Evolutionary conservation across 495 filamentous ascomycete species (phyloP).

Genomic region (Aspergillus wentii): DNA sequence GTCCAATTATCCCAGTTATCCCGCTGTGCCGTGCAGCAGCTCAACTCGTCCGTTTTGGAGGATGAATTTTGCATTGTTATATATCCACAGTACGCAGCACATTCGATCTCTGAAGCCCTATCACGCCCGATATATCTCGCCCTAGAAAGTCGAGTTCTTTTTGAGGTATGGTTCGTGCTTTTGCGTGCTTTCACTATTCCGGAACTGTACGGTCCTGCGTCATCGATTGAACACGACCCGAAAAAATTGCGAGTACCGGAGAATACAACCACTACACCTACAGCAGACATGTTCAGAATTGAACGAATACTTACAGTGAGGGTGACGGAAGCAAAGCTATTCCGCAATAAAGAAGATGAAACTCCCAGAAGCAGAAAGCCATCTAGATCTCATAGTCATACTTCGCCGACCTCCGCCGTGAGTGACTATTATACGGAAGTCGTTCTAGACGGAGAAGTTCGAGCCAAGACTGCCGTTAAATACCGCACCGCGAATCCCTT

Average conservation of each 20-base stretch:
- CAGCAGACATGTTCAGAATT: conserved; percentile 60
- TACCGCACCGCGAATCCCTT: conserved; percentile 79
- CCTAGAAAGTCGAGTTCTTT: conserved; percentile 79
- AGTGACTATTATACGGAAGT: conserved; percentile 81
- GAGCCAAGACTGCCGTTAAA: conserved; percentile 80
- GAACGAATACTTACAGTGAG: conserved; percentile 56
- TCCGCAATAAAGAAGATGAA: conserved; percentile 23
- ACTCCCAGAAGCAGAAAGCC: conserved; percentile 36
- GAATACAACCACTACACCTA: conserved; percentile 10
- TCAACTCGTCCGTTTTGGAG: conserved; percentile 88
- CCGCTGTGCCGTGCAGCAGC: conserved; percentile 80
- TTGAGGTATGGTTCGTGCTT: conserved; percentile 96
- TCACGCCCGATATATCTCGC: conserved; percentile 66
- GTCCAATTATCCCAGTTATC: conserved; percentile 89
- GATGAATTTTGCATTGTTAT: conserved; percentile 94
- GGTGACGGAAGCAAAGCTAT: conserved; percentile 58
- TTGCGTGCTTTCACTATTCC: conserved; percentile 90
- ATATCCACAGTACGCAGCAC: conserved; percentile 72
- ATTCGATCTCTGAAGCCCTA: conserved; percentile 41
- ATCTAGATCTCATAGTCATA: conserved; percentile 30
- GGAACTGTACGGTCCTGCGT: conserved; percentile 73
- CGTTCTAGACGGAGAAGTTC: conserved; percentile 83
- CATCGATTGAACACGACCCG: conserved; percentile 22
- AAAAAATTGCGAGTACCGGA: conserved; percentile 18
- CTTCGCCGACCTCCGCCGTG: conserved; percentile 21